Base-by-base conservation (phyloP, 2,329 filamentous ascomycete species). In the Pseudocercospora fijiensis region DNA sequence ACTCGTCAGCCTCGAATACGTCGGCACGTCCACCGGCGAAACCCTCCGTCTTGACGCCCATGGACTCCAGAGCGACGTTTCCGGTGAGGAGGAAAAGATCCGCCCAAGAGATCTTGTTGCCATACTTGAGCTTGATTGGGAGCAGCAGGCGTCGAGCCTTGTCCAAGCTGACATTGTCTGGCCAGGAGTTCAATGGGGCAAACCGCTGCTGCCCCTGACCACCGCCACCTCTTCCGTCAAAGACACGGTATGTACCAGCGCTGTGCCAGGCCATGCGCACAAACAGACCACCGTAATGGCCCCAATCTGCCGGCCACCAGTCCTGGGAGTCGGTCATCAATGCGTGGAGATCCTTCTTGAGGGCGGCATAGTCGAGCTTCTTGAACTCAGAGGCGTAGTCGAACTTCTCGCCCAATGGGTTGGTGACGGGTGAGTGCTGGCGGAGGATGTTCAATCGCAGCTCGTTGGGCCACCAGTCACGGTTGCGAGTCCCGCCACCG, bases 111-210 rank as follows among this genome's bases (percentile, higher is more conserved):
- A 92, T 89, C 82, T 90, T 91, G 82, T 86, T 86, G 76, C 90
- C 90, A 69, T 92, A 92, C 83, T 92, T 92, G 71, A 91, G 89
- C 85, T 92, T 92, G 80, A 92, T 87, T 62, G 90, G 90, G 88
- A 89, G 91, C 47, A 92, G 81, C 61, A 92, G 85, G 67, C 90
- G 89, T 62, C 90, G 89, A 30, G 89, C 90, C 84, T 92, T 92
- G 84, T 92, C 90, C 60, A 92, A 84, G 71, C 82, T 87, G 73
- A 86, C 88, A 70, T 92, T 92, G 79, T 92, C 90, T 47, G 90
- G 90, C 90, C 90, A 92, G 81, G 86, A 87, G 84, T 92, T 92
- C 75, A 92, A 86, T 5, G 90, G 90, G 59, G 90, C 89, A 72
- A 92, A 92, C 45, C 90, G 86, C 79, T 92, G 90, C 79, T 92